Base-by-base conservation (phyloP, 1,284 basidiomycete species). In the Fomitopsis betulina region DNA sequence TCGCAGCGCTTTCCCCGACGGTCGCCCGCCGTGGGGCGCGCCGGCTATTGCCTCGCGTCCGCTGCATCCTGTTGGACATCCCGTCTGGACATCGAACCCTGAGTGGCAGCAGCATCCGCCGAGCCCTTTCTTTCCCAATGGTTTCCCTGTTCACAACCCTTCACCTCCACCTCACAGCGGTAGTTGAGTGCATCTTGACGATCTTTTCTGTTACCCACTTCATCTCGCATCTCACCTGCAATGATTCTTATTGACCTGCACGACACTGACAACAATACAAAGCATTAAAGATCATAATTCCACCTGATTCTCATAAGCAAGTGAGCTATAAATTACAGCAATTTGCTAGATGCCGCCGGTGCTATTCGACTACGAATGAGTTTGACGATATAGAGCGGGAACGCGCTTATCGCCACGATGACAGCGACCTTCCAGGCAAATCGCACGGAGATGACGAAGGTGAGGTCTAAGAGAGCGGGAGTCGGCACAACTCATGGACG, bases 361-460 rank as follows among this genome's bases (percentile, higher is more conserved):
- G 94, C 91, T 61, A 98, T 80, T 69, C 91, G 83, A 74, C 87
- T 87, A 67, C 89, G 86, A 59, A 98, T 85, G 59, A 91, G 75
- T 74, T 97, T 97, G 78, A 96, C 88, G 62, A 97, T 81, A 68
- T 91, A 98, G 49, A 99, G 76, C 0, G 97, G 97, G 61, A 98
- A 79, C 30, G 93, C 90, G 66, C 94, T 94, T 68, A 99, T 85
- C 3, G 91, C 94, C 1, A 98, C 94, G 64, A 99, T 98, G 53
- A 98, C 85, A 0, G 89, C 90, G 4, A 96, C 93, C 73, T 98
- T 99, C 93, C 93, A 96, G n/a, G 86, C 82, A 72, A 98, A 99
- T 21, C 87, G 84, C 38, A 84, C 71, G 5, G 96, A 93, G 3
- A 97, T 76, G 23, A 99, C 96, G 69, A 99, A 99, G 2, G 87